A percentile compares a stretch with the other conserved stretches of the same genome.
Conservation (phyloP, 345 rosid species). For the Melaleuca alternifolia region DNA sequence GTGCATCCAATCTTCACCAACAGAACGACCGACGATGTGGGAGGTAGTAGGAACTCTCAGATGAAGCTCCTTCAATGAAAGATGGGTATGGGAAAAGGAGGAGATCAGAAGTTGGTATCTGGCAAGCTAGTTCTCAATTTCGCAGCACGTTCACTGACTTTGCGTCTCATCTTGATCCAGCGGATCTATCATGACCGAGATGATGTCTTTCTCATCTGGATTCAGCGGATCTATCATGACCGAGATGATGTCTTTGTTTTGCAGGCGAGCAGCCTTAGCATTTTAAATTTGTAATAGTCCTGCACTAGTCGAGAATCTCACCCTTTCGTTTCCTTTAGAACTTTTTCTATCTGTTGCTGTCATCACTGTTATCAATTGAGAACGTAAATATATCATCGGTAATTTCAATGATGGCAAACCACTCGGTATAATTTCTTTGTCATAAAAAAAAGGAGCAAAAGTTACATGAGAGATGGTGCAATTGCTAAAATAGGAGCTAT, state of each 20-base stretch:
- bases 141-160: not conserved
- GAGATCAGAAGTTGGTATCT: not conserved
- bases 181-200: not conserved
- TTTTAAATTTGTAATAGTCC: not conserved
- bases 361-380: too few relatives aligned
- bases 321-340: too few relatives aligned
- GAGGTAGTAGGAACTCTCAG: not conserved
- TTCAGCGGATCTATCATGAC: not conserved
- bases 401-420: too few relatives aligned
- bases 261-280: not conserved
- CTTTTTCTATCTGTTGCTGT: too few relatives aligned
- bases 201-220: not conserved
- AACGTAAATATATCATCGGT: too few relatives aligned
- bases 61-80: not conserved
- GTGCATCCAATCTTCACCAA: not conserved
- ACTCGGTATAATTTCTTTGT: not conserved
- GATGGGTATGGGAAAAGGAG: not conserved
- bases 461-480: not conserved
- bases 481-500: not conserved
- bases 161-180: not conserved
- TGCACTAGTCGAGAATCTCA: too few relatives aligned
- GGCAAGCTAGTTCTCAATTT: not conserved
- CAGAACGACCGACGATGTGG: not conserved
- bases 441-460: not conserved
- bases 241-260: not conserved